Evolutionary conservation across 192 early-diverging fungal genomes (phyloP).

Genomic region (Coemansia sp.): DNA sequence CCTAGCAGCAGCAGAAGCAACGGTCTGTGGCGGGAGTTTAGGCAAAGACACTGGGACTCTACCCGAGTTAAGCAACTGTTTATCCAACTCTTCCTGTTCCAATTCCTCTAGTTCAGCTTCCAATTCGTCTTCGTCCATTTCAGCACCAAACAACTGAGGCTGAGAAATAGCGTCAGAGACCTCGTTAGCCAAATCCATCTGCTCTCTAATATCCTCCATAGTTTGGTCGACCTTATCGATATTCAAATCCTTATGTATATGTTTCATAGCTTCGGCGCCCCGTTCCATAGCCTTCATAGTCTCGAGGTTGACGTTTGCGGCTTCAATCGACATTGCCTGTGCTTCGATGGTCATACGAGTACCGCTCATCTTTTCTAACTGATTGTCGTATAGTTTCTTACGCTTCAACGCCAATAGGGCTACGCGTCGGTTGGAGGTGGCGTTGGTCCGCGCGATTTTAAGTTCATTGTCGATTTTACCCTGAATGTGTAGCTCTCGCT

Average conservation of each 20-base stretch:
- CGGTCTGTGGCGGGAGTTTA: constrained; percentile 25
- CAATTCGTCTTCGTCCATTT: constrained; percentile 94
- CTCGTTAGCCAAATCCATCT: constrained; percentile 96
- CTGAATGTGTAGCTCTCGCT: constrained; percentile 86
- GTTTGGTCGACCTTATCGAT: constrained; percentile 94
- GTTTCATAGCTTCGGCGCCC: constrained; percentile 92
- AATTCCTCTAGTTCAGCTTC: constrained; percentile 87
- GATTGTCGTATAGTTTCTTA: constrained; percentile 83
- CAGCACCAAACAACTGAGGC: constrained; percentile 84
- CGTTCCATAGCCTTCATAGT: constrained; percentile 94
- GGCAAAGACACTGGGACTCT: constrained; percentile 66
- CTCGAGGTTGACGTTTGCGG: constrained; percentile 93
- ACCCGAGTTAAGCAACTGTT: constrained; percentile 76
- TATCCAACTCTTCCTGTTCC: constrained; percentile 93
- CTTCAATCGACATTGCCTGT: constrained; percentile 95
- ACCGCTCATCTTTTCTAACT: constrained; percentile 88
- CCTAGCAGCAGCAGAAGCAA: neutral
- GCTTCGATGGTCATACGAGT: constrained; percentile 90
- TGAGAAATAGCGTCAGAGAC: constrained; percentile 91
- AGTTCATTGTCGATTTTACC: constrained; percentile 86
- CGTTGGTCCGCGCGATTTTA: constrained; percentile 85
- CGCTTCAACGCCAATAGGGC: constrained; percentile 95
- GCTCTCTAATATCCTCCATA: constrained; percentile 97
- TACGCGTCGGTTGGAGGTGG: constrained; percentile 84
- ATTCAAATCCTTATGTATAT: constrained; percentile 81